Evolutionary conservation across 257 asterid genomes (phyloP), one percentile per base, ranked within the genome.

Genomic region (Salvia rosmarinus): DNA sequence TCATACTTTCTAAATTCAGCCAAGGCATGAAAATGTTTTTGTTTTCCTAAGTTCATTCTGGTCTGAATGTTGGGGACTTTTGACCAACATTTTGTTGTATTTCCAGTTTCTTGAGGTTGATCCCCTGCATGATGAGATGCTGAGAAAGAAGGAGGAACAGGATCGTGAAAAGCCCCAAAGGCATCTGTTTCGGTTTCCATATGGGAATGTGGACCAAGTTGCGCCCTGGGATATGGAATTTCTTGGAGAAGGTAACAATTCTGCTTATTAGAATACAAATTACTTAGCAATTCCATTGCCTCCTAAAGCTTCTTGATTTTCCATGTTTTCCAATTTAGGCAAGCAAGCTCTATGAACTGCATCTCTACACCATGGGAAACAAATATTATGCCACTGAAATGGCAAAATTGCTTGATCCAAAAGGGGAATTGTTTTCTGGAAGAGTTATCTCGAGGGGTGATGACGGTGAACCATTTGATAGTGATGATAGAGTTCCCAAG

Each of bases 151-250:
- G 83, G 99, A 95, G 83, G 98, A 88, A 73, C 95, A 83, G 68
- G 99, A 95, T 62, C 95, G 96, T 25, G 96, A 88, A 67, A 95
- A 89, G 83, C 80, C 90, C 46, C 86, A 78, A 12, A 84, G 91
- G 82, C 96, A 95, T 79, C 87, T 95, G 42, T 89, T 91, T 72
- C 86, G 97, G 71, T 95, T 82, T 94, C 32, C 99, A 95, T 78
- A 95, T 95, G 99, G 87, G 83, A 71, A 95, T 95, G 99, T 95
- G 99, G 99, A 95, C 99, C 52, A 95, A 95, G 76, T 79, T 95
- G 82, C 91, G 99, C 43, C 99, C 99, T 65, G 99, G 99, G 79
- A 83, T 95, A 77, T 95, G 99, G 99, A 91, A 91, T 76, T 95
- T 95, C 81, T 80, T 95, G 87, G 96, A 89, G 78, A 95, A 88